Conservation (phyloP, 345 rosid species). For the Citrus reticulata region DNA sequence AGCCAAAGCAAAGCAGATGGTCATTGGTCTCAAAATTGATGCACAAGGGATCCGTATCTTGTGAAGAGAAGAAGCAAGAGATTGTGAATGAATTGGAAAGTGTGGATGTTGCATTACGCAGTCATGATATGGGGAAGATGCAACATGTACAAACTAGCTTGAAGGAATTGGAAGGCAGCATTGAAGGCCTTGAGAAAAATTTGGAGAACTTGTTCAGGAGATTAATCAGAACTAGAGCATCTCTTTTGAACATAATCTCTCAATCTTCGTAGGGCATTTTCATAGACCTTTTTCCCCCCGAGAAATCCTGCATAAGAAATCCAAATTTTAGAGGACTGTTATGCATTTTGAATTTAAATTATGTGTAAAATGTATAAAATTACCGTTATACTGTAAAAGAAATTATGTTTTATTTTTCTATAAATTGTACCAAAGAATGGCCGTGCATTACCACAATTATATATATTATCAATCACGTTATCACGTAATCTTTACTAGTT, state of each 20-base stretch:
- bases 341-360: neutral
- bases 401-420: neutral
- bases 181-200: constrained; percentile 46
- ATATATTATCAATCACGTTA: no score
- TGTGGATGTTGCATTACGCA: constrained; percentile 31
- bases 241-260: constrained; percentile 67
- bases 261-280: constrained; percentile 19
- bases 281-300: no score
- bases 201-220: constrained; percentile 53
- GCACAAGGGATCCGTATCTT: constrained; percentile 27
- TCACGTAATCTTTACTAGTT: no score
- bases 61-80: constrained; percentile 34
- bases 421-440: no score
- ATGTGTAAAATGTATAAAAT: neutral
- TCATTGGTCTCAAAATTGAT: constrained; percentile 42
- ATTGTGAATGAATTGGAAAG: constrained; percentile 39
- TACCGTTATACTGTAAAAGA: neutral
- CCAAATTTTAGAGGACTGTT: constrained; percentile 36
- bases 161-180: constrained; percentile 39
- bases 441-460: no score
- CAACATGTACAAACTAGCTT: constrained; percentile 32
- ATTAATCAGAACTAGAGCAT: constrained; percentile 57
- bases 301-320: constrained; percentile 14
- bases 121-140: constrained; percentile 22
- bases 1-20: constrained; percentile 43